Conservation (phyloP, 768 basidiomycete species). For the Chalciporus pseudorubinellus region DNA sequence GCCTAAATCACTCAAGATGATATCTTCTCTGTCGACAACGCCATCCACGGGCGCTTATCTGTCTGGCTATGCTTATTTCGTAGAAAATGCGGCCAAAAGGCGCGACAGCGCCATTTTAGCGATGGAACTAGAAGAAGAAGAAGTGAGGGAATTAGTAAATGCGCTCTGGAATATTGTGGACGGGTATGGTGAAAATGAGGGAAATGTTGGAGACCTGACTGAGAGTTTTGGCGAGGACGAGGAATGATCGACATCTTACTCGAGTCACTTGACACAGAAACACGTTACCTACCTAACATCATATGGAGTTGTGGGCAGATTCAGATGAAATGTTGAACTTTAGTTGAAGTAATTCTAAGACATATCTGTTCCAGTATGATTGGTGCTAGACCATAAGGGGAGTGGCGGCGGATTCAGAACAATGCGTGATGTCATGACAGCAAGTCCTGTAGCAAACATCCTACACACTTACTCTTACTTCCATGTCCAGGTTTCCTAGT, state of each 20-base stretch:
- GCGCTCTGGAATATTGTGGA: constrained; percentile 62
- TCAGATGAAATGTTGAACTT: too few relatives aligned
- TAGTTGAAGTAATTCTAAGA: too few relatives aligned
- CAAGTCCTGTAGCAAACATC: too few relatives aligned
- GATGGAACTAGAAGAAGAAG: constrained; percentile 52
- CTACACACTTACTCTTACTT: too few relatives aligned
- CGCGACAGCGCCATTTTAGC: constrained; percentile 33
- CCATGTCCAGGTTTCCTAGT: too few relatives aligned
- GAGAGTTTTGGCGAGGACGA: constrained; percentile 24
- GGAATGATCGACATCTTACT: constrained; percentile 4
- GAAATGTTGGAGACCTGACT: constrained; percentile 19
- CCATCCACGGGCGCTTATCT: constrained; percentile 42
- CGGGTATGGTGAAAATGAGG: constrained; percentile 31
- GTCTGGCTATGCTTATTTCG: constrained; percentile 49
- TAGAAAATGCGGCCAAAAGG: constrained; percentile 43
- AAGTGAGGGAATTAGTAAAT: constrained; percentile 53
- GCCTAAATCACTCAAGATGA: constrained; percentile 21
- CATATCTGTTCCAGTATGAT: too few relatives aligned
- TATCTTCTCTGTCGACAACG: constrained; percentile 49
- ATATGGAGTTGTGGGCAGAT: background rate
- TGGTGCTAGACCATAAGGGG: too few relatives aligned
- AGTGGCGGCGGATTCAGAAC: too few relatives aligned
- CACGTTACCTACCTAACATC: background rate
- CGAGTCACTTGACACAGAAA: background rate
- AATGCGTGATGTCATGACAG: too few relatives aligned